phyloP scores from a whole-genome alignment of 1,284 basidiomycete genomes.

The Leccinum griseonigrum region DNA sequence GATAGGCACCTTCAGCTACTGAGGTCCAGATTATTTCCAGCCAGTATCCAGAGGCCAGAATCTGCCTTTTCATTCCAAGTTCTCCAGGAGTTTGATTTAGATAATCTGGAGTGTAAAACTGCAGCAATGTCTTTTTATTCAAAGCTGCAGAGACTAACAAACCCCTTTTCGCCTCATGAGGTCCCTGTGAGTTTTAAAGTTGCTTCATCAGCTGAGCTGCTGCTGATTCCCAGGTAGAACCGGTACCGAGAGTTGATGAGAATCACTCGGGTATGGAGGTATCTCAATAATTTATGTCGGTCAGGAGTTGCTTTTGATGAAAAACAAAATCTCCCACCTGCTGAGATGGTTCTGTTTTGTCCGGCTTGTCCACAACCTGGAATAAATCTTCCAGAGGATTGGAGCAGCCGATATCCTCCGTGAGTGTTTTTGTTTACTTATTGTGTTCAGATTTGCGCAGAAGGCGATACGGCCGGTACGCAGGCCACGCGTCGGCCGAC shows the following conservation, averaged over 20 bases:
- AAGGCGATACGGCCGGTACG: too few species aligned
- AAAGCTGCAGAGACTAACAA: background rate
- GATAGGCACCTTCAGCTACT: too few species aligned
- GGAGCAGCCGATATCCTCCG: background rate
- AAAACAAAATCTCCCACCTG: background rate
- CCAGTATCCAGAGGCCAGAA: background rate
- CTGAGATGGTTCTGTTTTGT: background rate
- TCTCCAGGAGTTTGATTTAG: background rate
- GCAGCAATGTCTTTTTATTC: background rate
- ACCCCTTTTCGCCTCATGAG: background rate
- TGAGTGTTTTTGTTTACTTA: background rate
- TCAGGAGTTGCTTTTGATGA: background rate
- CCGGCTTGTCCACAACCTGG: background rate
- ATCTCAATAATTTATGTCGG: background rate
- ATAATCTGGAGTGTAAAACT: background rate
- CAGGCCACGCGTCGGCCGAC: too few species aligned
- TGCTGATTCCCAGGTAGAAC: background rate
- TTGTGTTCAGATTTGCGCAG: too few species aligned
- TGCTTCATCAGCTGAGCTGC: background rate
- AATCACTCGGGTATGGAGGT: background rate
- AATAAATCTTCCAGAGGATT: background rate
- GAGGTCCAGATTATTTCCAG: too few species aligned
- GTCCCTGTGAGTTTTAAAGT: background rate
- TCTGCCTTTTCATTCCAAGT: background rate
- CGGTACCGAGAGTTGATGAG: background rate